phyloP scores from a whole-genome alignment of 2,329 filamentous ascomycete genomes.

The Fusarium brachygibbosum region DNA sequence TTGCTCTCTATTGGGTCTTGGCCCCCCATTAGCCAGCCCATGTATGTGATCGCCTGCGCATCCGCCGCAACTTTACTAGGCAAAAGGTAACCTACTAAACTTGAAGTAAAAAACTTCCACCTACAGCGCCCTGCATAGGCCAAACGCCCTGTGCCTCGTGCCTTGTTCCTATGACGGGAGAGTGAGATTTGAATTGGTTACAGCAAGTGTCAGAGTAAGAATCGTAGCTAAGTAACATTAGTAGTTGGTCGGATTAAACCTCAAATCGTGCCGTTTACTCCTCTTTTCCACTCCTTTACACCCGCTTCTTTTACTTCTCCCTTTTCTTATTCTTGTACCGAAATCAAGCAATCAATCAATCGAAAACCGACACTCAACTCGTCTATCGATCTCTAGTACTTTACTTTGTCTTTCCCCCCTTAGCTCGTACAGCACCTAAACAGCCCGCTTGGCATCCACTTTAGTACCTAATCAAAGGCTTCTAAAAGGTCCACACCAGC shows the following conservation, averaged over 20 bases:
- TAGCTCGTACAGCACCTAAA: constrained; percentile 20
- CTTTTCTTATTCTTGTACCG: neutral
- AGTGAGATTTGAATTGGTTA: constrained; percentile 16
- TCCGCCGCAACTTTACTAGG: constrained; percentile 40
- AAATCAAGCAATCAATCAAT: neutral
- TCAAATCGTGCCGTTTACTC: constrained; percentile 36
- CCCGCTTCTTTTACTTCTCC: constrained; percentile 10
- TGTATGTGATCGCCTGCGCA: constrained; percentile 43
- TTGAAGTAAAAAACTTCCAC: constrained; percentile 14
- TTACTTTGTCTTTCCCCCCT: constrained; percentile 19
- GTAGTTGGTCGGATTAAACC: constrained; percentile 39
- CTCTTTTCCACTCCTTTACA: constrained; percentile 28
- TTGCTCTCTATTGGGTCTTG: constrained; percentile 33
- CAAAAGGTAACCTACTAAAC: constrained; percentile 19
- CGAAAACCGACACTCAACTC: constrained; percentile 3
- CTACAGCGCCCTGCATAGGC: constrained; percentile 29
- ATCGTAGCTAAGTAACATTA: too few species aligned
- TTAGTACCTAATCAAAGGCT: constrained; percentile 30
- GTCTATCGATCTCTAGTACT: constrained; percentile 3
- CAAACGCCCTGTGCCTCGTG: constrained; percentile 38
- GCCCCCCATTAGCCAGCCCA: constrained; percentile 6
- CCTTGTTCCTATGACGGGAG: constrained; percentile 37
- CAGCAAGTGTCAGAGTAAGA: constrained; percentile 17
- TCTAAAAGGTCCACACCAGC: constrained; percentile 49
- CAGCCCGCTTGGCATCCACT: constrained; percentile 25